These are phyloP conservation scores for Oenanthe sinensis DNA, from an alignment of 129 eudicot genomes.

Conservation along the genomic window DNA sequence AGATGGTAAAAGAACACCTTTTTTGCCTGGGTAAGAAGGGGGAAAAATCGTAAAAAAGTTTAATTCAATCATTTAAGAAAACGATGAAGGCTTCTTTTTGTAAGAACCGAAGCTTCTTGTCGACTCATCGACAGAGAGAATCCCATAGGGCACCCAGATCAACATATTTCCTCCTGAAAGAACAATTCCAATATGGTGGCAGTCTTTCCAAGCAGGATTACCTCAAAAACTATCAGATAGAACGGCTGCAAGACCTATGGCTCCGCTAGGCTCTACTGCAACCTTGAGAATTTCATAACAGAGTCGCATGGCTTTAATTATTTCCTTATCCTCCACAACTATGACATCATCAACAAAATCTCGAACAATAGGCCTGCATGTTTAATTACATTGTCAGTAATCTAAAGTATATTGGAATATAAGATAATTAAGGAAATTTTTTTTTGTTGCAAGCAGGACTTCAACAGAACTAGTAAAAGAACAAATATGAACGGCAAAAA, in stretches of 20 bases:
- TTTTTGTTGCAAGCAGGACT: not conserved
- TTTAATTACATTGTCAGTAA: not conserved
- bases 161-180: constrained; percentile 90
- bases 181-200: constrained; percentile 61
- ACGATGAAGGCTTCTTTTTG: not conserved
- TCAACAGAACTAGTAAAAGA: not conserved
- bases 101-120: not conserved
- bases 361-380: constrained; percentile 77
- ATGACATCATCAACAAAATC: constrained; percentile 86
- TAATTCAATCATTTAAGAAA: too few species aligned
- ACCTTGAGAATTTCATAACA: constrained; percentile 83
- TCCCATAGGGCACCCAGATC: constrained; percentile 80
- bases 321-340: constrained; percentile 70
- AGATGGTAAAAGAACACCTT: not conserved
- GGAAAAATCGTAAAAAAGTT: not conserved
- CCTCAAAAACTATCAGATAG: constrained; percentile 54
- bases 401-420: not conserved
- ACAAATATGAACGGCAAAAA: not conserved
- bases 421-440: not conserved
- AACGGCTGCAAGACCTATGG: constrained; percentile 90
- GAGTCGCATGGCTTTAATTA: constrained; percentile 70
- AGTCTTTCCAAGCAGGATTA: constrained; percentile 49
- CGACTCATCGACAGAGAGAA: constrained; percentile 24
- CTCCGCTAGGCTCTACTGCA: constrained; percentile 96
- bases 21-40: not conserved